Evolutionary conservation across 225 moss, liverwort and hornwort genomes (phyloP).

Genomic region (Pseudisothecium myosuroides): DNA sequence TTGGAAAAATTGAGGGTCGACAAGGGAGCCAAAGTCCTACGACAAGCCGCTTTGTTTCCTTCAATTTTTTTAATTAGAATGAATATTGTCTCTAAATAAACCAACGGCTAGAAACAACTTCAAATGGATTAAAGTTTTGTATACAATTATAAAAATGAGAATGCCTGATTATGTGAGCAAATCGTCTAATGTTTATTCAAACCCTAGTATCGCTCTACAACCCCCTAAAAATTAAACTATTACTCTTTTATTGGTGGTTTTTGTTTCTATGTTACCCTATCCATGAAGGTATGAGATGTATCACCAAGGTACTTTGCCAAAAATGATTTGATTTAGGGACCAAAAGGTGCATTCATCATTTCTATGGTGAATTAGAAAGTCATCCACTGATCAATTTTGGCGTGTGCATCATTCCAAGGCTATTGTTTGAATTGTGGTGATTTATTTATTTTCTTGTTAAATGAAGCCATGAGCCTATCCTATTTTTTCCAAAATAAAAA

Average conservation of each 20-base stretch:
- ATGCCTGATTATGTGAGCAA: too few relatives aligned
- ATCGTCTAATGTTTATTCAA: too few relatives aligned
- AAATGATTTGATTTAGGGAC: rapidly evolving
- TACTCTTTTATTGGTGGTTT: rapidly evolving
- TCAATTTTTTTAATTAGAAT: rapidly evolving
- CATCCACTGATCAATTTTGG: rapidly evolving
- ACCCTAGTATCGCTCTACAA: rapidly evolving
- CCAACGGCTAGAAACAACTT: too few relatives aligned
- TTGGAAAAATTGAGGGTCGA: rapidly evolving
- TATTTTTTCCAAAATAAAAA: too few relatives aligned
- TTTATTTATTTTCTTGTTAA: not conserved
- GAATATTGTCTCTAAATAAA: too few relatives aligned
- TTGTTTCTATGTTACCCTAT: rapidly evolving
- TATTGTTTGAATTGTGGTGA: not conserved
- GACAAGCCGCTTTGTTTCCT: rapidly evolving
- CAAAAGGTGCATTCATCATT: not conserved
- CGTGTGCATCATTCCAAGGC: rapidly evolving
- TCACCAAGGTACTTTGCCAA: rapidly evolving
- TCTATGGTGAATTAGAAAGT: rapidly evolving
- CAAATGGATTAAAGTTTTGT: too few relatives aligned
- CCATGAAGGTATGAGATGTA: rapidly evolving
- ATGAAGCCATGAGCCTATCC: rapidly evolving
- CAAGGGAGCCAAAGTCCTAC: rapidly evolving
- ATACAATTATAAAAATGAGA: too few relatives aligned
- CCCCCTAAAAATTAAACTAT: not conserved